Base-by-base conservation (phyloP, 257 asterid genomes). In the Plantago ovata region DNA sequence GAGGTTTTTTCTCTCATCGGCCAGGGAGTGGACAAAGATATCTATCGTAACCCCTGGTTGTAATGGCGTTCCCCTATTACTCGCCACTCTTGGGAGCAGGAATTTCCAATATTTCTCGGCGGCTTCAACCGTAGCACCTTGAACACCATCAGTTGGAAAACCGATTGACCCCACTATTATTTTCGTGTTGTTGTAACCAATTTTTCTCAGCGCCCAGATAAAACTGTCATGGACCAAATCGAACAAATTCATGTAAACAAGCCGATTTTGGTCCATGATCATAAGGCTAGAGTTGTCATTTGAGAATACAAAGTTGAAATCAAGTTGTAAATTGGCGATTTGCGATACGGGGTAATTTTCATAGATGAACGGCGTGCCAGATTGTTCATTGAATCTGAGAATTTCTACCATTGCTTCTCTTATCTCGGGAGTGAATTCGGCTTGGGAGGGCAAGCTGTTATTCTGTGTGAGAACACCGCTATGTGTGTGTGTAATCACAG, bases 81-180 rank as follows among this genome's bases (percentile, higher is more conserved):
- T 41, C 0, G 33, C 8, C 7, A 70, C 59, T 2, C n/a, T 19
- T 3, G 72, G 79, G 9, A 81, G 56, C 0, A 80, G 8, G 53
- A 59, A 22, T 10, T 60, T 64, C 71, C 28, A 69, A 55, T 64
- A 81, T 13, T 74, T 53, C 60, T 78, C 80, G 0, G 84, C 82
- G 0, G 28, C 15, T 1, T 48, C 9, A 13, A 53, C 4, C 15
- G n/a, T 74, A 11, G 79, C 85, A 0, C 69, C 56, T 1, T 9
- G 13, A 40, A 4, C 47, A 13, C 85, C 84, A 16, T 84, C 88
- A 0, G 85, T 84, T 0, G 87, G 85, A 84, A 82, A 82, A 0
- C 84, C 84, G 0, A 77, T n/a, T 9, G 58, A 60, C 33, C 65
- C 65, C 0, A 72, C 50, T 3, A 54, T n/a, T 6, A 81, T 40